phyloP scores from a whole-genome alignment of 768 basidiomycete genomes.

The Kwoniella pini region DNA sequence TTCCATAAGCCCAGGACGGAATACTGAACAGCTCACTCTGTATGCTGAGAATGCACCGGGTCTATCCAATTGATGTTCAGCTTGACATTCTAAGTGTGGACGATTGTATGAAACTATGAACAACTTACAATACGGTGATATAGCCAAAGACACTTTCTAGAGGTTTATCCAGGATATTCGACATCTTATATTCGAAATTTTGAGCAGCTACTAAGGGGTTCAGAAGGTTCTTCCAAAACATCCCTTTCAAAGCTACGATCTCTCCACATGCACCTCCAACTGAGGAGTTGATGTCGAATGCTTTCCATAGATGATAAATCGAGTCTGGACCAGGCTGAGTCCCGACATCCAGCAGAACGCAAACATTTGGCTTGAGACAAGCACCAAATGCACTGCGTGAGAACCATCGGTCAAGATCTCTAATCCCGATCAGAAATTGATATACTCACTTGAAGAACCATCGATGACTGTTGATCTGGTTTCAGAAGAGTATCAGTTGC shows the following conservation, averaged over 20 bases:
- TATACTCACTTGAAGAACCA: slow-evolving; percentile 82
- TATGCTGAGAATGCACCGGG: slow-evolving; percentile 93
- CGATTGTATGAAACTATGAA: too few species aligned
- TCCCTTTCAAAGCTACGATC: slow-evolving; percentile 88
- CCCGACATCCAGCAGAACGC: slow-evolving; percentile 89
- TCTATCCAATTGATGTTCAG: too few species aligned
- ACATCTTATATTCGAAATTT: slow-evolving; percentile 87
- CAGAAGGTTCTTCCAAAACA: slow-evolving; percentile 73
- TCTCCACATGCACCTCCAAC: slow-evolving; percentile 98
- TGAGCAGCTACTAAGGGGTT: slow-evolving; percentile 91
- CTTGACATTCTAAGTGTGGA: too few species aligned
- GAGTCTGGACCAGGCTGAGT: slow-evolving; percentile 85
- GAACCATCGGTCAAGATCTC: slow-evolving; percentile 1
- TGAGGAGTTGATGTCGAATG: slow-evolving; percentile 68
- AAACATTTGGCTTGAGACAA: slow-evolving; percentile 59
- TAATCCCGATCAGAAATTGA: not conserved
- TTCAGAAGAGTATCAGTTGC: slow-evolving; percentile 3
- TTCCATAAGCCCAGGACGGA: too few species aligned
- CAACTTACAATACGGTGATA: slow-evolving; percentile 75
- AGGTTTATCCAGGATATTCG: slow-evolving; percentile 90
- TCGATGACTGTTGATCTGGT: slow-evolving; percentile 79
- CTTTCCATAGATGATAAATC: slow-evolving; percentile 93
- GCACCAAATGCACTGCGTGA: slow-evolving; percentile 47
- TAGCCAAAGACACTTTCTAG: slow-evolving; percentile 61
- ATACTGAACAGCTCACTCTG: slow-evolving; percentile 51